Conservation (phyloP, 108 stramenopile genomes). For the Fragilaria crotonensis region DNA sequence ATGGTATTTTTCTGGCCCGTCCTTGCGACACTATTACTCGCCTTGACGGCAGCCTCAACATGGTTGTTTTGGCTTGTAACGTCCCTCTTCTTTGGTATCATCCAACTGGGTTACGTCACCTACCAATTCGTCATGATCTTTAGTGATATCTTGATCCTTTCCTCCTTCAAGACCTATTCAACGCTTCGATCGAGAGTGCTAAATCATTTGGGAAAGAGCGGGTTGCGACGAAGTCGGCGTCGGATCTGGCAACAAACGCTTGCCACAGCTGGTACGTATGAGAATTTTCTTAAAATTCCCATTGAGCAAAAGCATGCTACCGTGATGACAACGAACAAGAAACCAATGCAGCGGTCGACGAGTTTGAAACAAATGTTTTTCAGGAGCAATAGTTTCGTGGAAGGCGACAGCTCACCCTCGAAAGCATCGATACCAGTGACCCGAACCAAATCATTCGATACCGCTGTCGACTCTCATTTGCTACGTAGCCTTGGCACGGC, state of each 20-base stretch:
- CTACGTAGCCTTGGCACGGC: background rate
- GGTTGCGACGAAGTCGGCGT: conserved; percentile 29
- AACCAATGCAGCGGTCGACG: background rate
- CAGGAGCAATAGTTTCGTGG: too few relatives aligned
- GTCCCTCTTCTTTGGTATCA: conserved; percentile 46
- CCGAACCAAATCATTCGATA: background rate
- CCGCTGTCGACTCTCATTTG: background rate
- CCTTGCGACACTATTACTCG: conserved; percentile 50
- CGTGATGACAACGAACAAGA: background rate
- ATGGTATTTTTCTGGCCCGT: conserved; percentile 74
- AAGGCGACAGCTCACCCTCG: background rate
- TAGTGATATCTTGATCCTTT: conserved; percentile 45
- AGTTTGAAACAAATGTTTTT: too few relatives aligned
- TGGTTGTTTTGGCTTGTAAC: conserved; percentile 84
- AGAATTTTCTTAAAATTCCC: conserved; percentile 57
- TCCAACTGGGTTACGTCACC: conserved; percentile 65
- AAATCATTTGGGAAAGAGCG: conserved; percentile 24
- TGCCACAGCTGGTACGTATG: conserved; percentile 35
- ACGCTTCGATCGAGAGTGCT: conserved; percentile 27
- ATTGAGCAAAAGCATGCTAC: conserved; percentile 19
- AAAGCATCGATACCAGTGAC: background rate
- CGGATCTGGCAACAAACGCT: conserved; percentile 65
- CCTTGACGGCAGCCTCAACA: conserved; percentile 53
- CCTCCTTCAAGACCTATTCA: conserved; percentile 62
- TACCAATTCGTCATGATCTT: conserved; percentile 84